Conservation (phyloP, 495 filamentous ascomycete species). For the Podospora conica region DNA sequence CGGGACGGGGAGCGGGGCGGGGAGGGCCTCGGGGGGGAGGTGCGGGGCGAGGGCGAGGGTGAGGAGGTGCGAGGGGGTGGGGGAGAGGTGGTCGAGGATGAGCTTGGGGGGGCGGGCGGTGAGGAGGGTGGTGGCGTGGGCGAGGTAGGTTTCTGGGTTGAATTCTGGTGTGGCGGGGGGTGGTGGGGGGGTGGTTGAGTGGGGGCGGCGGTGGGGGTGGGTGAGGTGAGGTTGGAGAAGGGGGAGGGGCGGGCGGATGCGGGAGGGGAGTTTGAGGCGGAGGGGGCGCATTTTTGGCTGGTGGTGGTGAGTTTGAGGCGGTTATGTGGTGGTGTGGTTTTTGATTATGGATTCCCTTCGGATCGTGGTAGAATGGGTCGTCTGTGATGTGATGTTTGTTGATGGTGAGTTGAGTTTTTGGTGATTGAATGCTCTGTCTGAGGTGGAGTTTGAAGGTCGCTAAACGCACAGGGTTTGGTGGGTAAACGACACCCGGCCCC, state of each 20-base stretch:
- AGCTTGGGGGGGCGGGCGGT: constrained; percentile 46
- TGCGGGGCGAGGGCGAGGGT: constrained; percentile 55
- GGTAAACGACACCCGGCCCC: not conserved
- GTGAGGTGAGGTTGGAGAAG: too few species aligned
- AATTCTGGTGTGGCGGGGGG: not conserved
- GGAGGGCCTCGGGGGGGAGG: constrained; percentile 30
- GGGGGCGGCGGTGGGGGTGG: not conserved
- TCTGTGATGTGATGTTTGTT: not conserved
- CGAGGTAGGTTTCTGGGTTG: constrained; percentile 13
- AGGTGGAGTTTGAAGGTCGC: not conserved
- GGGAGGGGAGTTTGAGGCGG: not conserved
- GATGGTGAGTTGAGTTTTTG: not conserved
- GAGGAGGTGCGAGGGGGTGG: constrained; percentile 59
- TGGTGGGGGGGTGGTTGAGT: constrained; percentile 5
- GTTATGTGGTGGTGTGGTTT: not conserved
- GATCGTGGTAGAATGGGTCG: not conserved
- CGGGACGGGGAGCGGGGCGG: not conserved
- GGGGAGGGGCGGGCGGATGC: too few species aligned
- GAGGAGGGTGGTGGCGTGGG: constrained; percentile 12
- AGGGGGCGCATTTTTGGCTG: not conserved
- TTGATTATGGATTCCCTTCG: not conserved
- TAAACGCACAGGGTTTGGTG: not conserved
- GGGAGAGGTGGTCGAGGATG: constrained; percentile 58
- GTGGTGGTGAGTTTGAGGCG: constrained; percentile 2
- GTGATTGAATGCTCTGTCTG: too few species aligned